A percentile compares a stretch with the other conserved stretches of the same genome.
Evolutionary conservation across 2,329 filamentous ascomycete species (phyloP).

Genomic region (Juglanconis sp.): DNA sequence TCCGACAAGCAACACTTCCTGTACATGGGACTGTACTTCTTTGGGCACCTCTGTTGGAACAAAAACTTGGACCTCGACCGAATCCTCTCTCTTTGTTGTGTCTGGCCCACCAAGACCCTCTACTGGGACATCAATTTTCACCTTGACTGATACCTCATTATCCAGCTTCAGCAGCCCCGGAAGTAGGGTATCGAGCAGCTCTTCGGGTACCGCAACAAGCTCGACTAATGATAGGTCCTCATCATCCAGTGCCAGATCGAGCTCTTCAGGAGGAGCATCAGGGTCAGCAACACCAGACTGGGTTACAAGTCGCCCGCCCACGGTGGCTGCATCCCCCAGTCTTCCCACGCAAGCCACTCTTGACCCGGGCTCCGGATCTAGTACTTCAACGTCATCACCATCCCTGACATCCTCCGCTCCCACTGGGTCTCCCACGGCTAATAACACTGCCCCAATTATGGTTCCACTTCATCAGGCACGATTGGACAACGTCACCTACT

Average conservation of each 20-base stretch:
- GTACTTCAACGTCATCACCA: neutral
- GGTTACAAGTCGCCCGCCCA: neutral
- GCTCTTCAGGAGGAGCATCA: neutral
- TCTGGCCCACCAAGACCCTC: neutral
- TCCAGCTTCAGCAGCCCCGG: neutral
- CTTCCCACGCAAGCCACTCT: neutral
- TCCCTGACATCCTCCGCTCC: neutral
- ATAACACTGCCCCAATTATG: neutral
- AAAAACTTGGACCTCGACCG: neutral
- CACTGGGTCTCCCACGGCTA: neutral
- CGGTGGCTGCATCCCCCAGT: neutral
- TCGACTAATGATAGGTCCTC: neutral
- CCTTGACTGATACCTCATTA: neutral
- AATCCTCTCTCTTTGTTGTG: neutral
- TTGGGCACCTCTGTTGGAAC: neutral
- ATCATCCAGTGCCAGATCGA: neutral
- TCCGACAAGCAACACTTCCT: neutral
- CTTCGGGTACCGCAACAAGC: neutral
- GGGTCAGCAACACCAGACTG: too few species aligned
- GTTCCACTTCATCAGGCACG: neutral
- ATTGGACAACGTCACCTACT: neutral
- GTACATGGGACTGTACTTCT: too few species aligned
- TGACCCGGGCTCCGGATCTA: neutral
- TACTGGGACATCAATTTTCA: neutral
- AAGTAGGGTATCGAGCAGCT: neutral